Percentiles rank a stretch among this genome's conserved stretches.
These are phyloP conservation scores for Coemansia sp. DNA, from an alignment of 192 early-diverging fungal species.

Conservation along the genomic window DNA sequence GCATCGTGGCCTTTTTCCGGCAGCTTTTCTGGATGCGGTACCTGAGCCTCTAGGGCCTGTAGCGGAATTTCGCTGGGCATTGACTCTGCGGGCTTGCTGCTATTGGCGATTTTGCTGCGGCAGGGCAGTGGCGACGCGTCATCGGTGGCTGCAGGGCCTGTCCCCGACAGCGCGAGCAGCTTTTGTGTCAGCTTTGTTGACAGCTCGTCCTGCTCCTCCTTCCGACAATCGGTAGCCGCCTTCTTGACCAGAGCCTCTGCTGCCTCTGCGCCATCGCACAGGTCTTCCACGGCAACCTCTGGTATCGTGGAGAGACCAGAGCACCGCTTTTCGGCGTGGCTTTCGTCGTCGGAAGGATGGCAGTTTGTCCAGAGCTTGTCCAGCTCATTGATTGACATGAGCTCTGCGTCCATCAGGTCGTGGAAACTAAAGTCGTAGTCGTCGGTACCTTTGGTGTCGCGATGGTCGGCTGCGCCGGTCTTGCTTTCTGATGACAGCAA, in stretches of 20 bases:
- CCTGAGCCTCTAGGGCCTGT: neutral
- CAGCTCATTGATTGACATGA: conserved; percentile 62
- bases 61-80: neutral
- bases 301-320: conserved; percentile 27
- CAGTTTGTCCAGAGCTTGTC: conserved; percentile 56
- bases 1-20: neutral
- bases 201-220: conserved; percentile 17
- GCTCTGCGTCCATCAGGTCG: conserved; percentile 62
- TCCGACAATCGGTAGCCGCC: neutral
- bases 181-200: conserved; percentile 37
- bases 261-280: conserved; percentile 1
- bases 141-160: neutral
- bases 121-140: neutral
- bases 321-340: neutral
- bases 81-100: neutral
- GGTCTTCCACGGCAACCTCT: conserved; percentile 23
- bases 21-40: neutral
- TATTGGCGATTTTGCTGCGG: neutral
- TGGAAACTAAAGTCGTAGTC: conserved; percentile 49
- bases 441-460: neutral
- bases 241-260: neutral
- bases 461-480: neutral
- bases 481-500: neutral
- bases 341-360: conserved; percentile 18
- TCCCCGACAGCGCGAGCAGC: conserved; percentile 32